Evolutionary conservation across 139 green algal genomes (phyloP).

Genomic region (Diplosphaera chodatii): DNA sequence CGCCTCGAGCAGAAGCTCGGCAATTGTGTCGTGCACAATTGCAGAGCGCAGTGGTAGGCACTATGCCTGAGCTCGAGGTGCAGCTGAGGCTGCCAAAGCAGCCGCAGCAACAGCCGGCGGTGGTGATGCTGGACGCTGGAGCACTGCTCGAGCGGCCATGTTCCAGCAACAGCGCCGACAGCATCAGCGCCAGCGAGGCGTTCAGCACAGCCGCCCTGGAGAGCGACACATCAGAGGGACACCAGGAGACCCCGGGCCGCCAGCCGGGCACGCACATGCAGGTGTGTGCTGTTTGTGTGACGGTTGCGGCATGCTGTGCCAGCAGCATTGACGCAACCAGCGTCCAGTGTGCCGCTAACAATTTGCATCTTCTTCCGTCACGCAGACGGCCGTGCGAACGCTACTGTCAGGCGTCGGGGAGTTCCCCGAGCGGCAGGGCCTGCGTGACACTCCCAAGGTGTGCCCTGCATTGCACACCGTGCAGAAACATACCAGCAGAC

Average conservation of each 20-base stretch:
- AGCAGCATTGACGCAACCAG: too few species aligned
- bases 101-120: background rate
- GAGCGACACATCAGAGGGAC: background rate
- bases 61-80: background rate
- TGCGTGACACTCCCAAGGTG: slow-evolving; percentile 85
- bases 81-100: background rate
- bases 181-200: background rate
- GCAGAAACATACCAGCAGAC: too few species aligned
- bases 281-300: too few species aligned
- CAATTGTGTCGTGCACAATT: too few species aligned
- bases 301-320: too few species aligned
- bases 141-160: background rate
- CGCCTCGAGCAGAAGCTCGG: too few species aligned
- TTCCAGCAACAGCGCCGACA: background rate
- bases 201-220: background rate
- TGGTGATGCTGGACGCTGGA: background rate
- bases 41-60: too few species aligned
- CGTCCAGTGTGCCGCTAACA: too few species aligned
- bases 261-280: background rate
- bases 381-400: slow-evolving; percentile 36
- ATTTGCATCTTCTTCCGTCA: too few species aligned
- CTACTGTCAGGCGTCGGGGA: slow-evolving; percentile 75
- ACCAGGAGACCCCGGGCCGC: background rate
- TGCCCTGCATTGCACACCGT: background rate
- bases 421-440: slow-evolving; percentile 66